These are phyloP conservation scores for Colletotrichum gloeosporioides DNA, from an alignment of 2,329 filamentous ascomycete genomes.

Conservation along the genomic window DNA sequence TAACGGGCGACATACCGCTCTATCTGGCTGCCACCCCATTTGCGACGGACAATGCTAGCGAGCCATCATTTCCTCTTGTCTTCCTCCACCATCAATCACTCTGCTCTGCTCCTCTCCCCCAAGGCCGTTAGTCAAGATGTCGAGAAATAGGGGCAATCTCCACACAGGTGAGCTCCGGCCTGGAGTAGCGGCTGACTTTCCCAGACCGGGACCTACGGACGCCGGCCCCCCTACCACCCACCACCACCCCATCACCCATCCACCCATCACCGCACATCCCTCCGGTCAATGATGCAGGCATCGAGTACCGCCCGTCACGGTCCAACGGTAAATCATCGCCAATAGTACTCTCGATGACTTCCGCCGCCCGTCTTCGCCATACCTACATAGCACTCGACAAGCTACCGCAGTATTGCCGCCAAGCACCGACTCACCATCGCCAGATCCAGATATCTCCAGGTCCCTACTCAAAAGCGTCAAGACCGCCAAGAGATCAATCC, in stretches of 20 bases:
- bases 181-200: slow-evolving; percentile 13
- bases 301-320: not conserved
- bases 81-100: not conserved
- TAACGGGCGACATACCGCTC: not conserved
- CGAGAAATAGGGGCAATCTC: slow-evolving; percentile 22
- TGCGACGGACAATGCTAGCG: not conserved
- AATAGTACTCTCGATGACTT: not conserved
- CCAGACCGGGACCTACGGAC: slow-evolving; percentile 15
- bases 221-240: not conserved
- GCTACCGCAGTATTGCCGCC: not conserved
- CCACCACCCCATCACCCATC: not conserved
- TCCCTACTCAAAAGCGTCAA: not conserved
- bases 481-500: slow-evolving; percentile 9
- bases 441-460: not conserved
- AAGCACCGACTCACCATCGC: not conserved
- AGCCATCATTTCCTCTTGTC: not conserved
- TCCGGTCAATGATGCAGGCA: not conserved
- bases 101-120: not conserved
- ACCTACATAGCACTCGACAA: not conserved
- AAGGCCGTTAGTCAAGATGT: not conserved
- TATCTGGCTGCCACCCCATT: not conserved
- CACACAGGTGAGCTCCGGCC: slow-evolving; percentile 7
- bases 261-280: not conserved
- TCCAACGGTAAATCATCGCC: not conserved
- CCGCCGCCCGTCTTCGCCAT: not conserved